A percentile compares a stretch with the other conserved stretches of the same genome.
phyloP scores from a whole-genome alignment of 2,329 filamentous ascomycete species.

The Balansia obtecta region DNA sequence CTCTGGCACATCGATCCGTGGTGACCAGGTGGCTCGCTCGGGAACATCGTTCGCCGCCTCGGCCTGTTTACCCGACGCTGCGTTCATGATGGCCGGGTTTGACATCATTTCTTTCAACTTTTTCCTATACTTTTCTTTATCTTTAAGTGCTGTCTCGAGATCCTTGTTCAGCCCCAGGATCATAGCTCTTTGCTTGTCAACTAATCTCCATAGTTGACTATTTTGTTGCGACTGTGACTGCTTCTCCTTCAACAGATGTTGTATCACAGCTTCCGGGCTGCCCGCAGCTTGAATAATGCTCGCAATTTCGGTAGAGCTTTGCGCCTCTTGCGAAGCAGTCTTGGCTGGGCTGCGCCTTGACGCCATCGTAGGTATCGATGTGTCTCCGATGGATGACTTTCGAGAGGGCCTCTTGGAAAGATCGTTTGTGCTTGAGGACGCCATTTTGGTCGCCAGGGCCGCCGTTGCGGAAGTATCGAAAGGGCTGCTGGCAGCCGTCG shows the following conservation, averaged over 20 bases:
- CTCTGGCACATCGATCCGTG: slow-evolving; percentile 14
- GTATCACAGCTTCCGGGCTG: slow-evolving; percentile 77
- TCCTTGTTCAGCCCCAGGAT: slow-evolving; percentile 91
- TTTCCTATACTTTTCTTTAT: slow-evolving; percentile 87
- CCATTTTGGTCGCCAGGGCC: slow-evolving; percentile 35
- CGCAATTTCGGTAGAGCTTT: slow-evolving; percentile 62
- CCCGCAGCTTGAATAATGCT: slow-evolving; percentile 73
- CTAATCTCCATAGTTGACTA: slow-evolving; percentile 82
- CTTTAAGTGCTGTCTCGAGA: slow-evolving; percentile 77
- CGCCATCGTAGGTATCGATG: slow-evolving; percentile 71
- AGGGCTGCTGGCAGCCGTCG: slow-evolving; percentile 30
- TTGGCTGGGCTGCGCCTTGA: slow-evolving; percentile 38
- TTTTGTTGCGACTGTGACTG: slow-evolving; percentile 82
- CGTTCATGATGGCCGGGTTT: slow-evolving; percentile 20
- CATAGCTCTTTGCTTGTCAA: slow-evolving; percentile 93
- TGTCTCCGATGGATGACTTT: slow-evolving; percentile 79
- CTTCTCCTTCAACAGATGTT: slow-evolving; percentile 84
- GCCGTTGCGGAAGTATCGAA: slow-evolving; percentile 24
- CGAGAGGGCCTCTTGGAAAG: slow-evolving; percentile 38
- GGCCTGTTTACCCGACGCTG: slow-evolving; percentile 12
- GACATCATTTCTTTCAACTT: slow-evolving; percentile 68
- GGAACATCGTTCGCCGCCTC: slow-evolving; percentile 5
- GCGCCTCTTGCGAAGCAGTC: slow-evolving; percentile 42
- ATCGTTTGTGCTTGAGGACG: slow-evolving; percentile 25
- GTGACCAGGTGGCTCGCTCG: slow-evolving; percentile 7